Conservation (phyloP, 106 monocot species). For the Chionographis japonica region DNA sequence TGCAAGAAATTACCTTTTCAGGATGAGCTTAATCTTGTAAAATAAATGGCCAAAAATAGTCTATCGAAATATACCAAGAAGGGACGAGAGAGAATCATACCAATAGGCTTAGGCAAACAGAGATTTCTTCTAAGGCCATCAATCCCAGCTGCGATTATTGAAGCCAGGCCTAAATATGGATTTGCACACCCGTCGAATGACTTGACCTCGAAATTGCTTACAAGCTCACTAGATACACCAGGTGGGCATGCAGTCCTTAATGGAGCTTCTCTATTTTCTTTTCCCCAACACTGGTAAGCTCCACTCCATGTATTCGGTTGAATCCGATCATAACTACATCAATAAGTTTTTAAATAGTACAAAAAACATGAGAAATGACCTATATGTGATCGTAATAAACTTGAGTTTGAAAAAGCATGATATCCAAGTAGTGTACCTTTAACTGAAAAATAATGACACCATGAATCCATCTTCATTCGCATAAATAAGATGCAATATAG, state of each 20-base stretch:
- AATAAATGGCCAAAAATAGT: too few relatives aligned
- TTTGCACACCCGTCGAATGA: conserved; percentile 96
- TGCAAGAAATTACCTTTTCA: too few relatives aligned
- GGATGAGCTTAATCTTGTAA: too few relatives aligned
- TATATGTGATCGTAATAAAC: background rate
- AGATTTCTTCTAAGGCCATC: conserved; percentile 80
- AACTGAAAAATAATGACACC: too few relatives aligned
- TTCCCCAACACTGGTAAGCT: conserved; percentile 95
- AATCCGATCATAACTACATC: conserved; percentile 82
- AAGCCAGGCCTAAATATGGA: conserved; percentile 76
- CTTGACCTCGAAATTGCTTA: conserved; percentile 96
- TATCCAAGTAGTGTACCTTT: too few relatives aligned
- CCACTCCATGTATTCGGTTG: conserved; percentile 99
- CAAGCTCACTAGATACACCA: conserved; percentile 53
- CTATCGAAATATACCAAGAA: background rate
- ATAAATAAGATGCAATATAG: too few relatives aligned
- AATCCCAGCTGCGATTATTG: conserved; percentile 83
- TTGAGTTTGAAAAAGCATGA: too few relatives aligned
- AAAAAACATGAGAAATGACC: background rate
- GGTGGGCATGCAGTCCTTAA: conserved; percentile 88
- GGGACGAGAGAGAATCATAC: conserved; percentile 30
- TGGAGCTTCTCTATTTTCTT: conserved; percentile 94
- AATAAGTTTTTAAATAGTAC: background rate
- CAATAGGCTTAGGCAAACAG: conserved; percentile 67
- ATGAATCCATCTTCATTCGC: too few relatives aligned